Evolutionary conservation across 78 protist genomes (phyloP), one percentile per base, ranked within the genome.

Genomic region (Parvularia atlantis): DNA sequence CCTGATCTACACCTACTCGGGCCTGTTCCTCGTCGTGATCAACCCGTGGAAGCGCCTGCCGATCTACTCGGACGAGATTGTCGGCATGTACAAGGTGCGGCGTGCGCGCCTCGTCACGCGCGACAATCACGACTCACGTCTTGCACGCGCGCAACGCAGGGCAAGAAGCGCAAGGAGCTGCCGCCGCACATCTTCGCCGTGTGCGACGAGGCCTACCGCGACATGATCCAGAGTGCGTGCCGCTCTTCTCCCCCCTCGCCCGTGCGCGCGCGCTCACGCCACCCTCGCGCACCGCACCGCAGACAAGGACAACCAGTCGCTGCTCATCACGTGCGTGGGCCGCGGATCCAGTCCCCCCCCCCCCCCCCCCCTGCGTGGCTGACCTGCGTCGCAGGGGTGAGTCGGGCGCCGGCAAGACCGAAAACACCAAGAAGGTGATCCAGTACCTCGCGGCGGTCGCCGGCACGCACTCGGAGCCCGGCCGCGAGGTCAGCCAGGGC

Each of bases 351-450:
- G 48, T 11, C 54, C 48, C 4, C 26, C 13, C 26, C 24, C 37
- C 16, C 16, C 52, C 26, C 24, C 30, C 48, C n/a, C 16, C 17
- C 10, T 33, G 4, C 17, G 4, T 46, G 5, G 5, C 65, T 1
- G 6, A 13, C 22, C 50, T 14, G 65, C 41, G 39, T 60, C 28
- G 26, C 13, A 54, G 71, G 48, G 94, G 94, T 56, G 97, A 93
- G 69, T 89, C 94, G 53, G 98, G 98, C 50, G 98, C 98, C 0
- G 98, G 98, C 64, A 95, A 95, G 81, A 89, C 94, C 6, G 95
- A 88, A 67, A 83, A 86, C 63, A 75, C 91, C 30, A 91, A 91
- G 84, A 54, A 79, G 50, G 95, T 95, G 54, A 93, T 95, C 78
- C 91, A 88, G 82, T 95, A 95, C 73, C 59, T 95, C 31, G 93